phyloP scores from a whole-genome alignment of 192 early-diverging fungal genomes.

The Coemansia sp. region DNA sequence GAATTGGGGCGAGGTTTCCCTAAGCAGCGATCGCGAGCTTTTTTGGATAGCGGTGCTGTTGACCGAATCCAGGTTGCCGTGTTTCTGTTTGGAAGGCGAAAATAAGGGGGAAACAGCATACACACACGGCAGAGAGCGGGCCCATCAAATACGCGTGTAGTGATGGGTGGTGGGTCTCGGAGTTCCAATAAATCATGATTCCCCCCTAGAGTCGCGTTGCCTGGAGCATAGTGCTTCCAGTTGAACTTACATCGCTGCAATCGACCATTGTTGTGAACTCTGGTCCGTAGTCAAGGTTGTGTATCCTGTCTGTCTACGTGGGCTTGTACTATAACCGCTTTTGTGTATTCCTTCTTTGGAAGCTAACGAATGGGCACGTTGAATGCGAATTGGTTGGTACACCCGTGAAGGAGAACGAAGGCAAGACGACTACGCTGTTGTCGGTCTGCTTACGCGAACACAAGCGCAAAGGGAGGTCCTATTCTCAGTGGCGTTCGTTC shows the following conservation, averaged over 20 bases:
- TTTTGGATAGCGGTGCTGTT: neutral
- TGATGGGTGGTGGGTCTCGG: neutral
- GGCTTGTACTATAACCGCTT: neutral
- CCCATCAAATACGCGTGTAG: neutral
- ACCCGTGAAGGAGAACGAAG: too few relatives aligned
- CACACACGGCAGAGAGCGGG: too few relatives aligned
- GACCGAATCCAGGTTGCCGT: neutral
- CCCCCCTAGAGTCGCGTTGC: neutral
- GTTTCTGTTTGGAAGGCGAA: neutral
- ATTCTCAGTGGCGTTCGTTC: neutral
- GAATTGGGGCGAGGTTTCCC: neutral
- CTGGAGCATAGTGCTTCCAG: neutral
- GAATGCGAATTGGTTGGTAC: too few relatives aligned
- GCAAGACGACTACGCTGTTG: too few relatives aligned
- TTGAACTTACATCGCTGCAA: conserved; percentile 31
- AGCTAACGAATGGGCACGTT: neutral
- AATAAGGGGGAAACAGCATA: neutral
- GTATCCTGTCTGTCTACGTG: neutral
- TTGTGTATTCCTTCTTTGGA: neutral
- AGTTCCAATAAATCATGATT: neutral
- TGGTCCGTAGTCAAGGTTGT: neutral
- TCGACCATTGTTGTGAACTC: conserved; percentile 23
- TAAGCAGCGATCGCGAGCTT: neutral
- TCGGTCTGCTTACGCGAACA: too few relatives aligned
- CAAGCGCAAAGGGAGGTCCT: neutral